Evolutionary conservation across 208 protist genomes (phyloP), one percentile per base, ranked within the genome.

Genomic region (Angomonas deanei): DNA sequence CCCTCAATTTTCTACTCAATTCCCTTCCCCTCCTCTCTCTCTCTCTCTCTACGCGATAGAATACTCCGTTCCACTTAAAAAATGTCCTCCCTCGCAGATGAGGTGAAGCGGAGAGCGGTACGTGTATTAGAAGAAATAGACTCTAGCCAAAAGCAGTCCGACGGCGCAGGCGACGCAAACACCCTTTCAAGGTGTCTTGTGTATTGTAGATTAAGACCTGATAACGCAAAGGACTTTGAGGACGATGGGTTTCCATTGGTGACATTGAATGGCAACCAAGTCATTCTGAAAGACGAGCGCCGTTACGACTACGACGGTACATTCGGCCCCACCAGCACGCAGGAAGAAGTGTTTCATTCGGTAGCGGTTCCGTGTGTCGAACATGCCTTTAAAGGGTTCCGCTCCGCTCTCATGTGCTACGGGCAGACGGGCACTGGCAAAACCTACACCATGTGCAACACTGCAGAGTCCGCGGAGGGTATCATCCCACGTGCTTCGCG

Each of bases 371-470:
- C 91, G 1, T 93, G 85, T 49, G 76, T 97, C 31, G 72, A 85
- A 30, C 84, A 95, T 61, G 84, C 88, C 19, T 88, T 97, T 63
- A 79, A 91, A 23, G 92, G 92, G 15, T 94, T 92, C 72, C 91
- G 80, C 60, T 82, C 83, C 3, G 88, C 92, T 0, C 66, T 97
- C 24, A 94, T 97, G 87, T 93, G 86, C 62, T 97, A 97, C 70
- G 92, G 92, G 0, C 92, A 94, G 69, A 97, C 92, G 8, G 89
- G 90, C 50, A 94, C 92, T 0, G 92, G 92, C 32, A 97, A 97
- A 74, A 88, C 88, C 13, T 95, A 75, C 71, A 97, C 92, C 6
- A 94, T 97, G 92, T 94, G 83, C 71, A 91, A 91, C 66, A 92
- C 76, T 10, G 66, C 80, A n/a, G 72, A 74, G 1, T 80, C 78